These are phyloP conservation scores for Scalesia atractyloides DNA, from an alignment of 129 eudicot species.

Conservation along the genomic window DNA sequence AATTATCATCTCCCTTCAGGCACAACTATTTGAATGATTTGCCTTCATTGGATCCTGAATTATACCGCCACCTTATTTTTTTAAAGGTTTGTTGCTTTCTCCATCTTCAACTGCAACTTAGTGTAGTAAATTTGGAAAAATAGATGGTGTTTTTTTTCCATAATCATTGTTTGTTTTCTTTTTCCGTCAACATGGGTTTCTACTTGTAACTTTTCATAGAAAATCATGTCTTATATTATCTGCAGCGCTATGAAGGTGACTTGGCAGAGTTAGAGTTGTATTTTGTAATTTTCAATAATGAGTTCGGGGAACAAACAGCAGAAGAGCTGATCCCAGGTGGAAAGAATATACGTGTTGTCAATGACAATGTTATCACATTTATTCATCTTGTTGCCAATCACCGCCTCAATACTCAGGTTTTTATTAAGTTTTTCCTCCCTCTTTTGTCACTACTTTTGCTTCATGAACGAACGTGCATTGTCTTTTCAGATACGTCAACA, in stretches of 20 bases:
- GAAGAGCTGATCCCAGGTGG: conserved; percentile 91
- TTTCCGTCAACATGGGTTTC: conserved; percentile 3
- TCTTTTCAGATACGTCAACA: conserved; percentile 88
- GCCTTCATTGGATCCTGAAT: conserved; percentile 97
- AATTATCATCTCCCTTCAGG: conserved; percentile 45
- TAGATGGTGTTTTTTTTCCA: not conserved
- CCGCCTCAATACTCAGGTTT: conserved; percentile 90
- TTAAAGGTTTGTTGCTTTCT: conserved; percentile 58
- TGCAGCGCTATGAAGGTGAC: conserved; percentile 82
- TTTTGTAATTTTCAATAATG: conserved; percentile 85
- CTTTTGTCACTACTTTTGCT: conserved; percentile 11
- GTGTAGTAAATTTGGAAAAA: conserved; percentile 1
- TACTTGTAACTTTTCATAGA: not conserved
- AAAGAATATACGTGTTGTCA: conserved; percentile 76
- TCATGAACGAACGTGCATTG: conserved; percentile 1
- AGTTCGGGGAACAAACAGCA: conserved; percentile 90
- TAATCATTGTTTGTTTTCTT: not conserved
- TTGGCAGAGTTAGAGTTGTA: conserved; percentile 82
- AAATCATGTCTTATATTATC: conserved; percentile 3
- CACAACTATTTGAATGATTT: conserved; percentile 91
- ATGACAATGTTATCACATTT: conserved; percentile 82
- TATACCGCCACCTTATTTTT: conserved; percentile 91
- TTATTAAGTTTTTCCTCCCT: not conserved
- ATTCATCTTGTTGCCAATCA: conserved; percentile 96
- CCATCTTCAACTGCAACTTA: conserved; percentile 7